Conservation (phyloP, 495 filamentous ascomycete species). For the Chaetomidium leptoderma region DNA sequence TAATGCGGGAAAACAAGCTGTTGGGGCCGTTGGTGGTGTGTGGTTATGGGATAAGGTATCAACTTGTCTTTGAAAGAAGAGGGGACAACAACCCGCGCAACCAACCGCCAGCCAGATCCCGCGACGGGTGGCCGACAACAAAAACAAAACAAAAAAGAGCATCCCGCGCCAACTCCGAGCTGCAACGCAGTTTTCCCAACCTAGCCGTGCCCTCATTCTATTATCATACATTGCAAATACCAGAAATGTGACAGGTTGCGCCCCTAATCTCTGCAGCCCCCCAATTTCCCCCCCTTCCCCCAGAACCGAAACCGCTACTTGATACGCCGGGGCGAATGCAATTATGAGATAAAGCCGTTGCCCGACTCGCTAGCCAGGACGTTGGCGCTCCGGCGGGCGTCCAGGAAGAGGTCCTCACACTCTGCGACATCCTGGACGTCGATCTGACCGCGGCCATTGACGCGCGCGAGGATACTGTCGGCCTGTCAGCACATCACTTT, state of each 20-base stretch:
- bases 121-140: constrained; percentile 6
- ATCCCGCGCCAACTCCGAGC: constrained; percentile 28
- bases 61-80: constrained; percentile 3
- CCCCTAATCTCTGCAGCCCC: constrained; percentile 16
- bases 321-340: constrained; percentile 5
- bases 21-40: neutral
- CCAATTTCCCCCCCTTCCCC: neutral
- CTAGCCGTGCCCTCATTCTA: constrained; percentile 27
- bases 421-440: constrained; percentile 81
- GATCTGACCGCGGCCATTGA: constrained; percentile 68
- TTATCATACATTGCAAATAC: constrained; percentile 34
- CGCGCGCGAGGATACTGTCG: constrained; percentile 51
- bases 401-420: constrained; percentile 84
- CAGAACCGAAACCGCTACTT: neutral
- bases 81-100: constrained; percentile 3
- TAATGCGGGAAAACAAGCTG: neutral
- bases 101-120: constrained; percentile 17
- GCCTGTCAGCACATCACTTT: constrained; percentile 15
- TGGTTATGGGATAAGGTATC: neutral
- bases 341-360: constrained; percentile 56
- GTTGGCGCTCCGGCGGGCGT: constrained; percentile 76
- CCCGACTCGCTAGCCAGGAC: constrained; percentile 62
- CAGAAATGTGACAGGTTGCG: constrained; percentile 39
- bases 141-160: constrained; percentile 12
- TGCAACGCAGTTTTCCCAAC: constrained; percentile 30